phyloP scores from a whole-genome alignment of 2,329 filamentous ascomycete genomes.

The Colletotrichum cuscutae region DNA sequence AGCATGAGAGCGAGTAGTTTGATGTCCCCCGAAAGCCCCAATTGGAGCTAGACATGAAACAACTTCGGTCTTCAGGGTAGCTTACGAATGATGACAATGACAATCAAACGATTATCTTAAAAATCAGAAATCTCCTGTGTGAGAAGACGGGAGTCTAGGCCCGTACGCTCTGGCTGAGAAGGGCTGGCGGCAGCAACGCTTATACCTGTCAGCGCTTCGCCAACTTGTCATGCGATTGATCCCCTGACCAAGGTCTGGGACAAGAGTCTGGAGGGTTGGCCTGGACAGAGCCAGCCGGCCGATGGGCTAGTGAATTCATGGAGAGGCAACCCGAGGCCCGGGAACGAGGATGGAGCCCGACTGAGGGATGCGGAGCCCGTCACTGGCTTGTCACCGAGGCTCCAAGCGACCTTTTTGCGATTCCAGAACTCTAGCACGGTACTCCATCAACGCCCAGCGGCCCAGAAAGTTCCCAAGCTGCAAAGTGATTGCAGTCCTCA shows the following conservation, averaged over 20 bases:
- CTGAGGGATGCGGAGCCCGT: conserved; percentile 2
- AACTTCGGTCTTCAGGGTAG: neutral
- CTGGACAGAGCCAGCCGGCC: neutral
- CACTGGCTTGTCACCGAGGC: conserved; percentile 16
- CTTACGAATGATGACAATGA: conserved; percentile 5
- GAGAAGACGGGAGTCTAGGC: neutral
- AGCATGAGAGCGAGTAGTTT: neutral
- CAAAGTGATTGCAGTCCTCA: neutral
- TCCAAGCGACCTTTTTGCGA: neutral
- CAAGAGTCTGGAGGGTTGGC: neutral
- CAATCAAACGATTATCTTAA: neutral
- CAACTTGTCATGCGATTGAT: neutral
- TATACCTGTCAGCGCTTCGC: neutral
- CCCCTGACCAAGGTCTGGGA: neutral
- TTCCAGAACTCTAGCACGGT: neutral
- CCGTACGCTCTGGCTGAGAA: neutral
- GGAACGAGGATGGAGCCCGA: neutral
- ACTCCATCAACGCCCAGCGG: neutral
- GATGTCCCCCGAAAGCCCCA: neutral
- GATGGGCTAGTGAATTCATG: neutral
- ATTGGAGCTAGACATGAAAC: neutral
- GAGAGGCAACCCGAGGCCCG: conserved; percentile 7
- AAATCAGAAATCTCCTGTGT: neutral
- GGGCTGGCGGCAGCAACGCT: neutral
- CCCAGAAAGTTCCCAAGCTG: neutral